phyloP scores from a whole-genome alignment of 306 rosid species.

The Prunus salicina region DNA sequence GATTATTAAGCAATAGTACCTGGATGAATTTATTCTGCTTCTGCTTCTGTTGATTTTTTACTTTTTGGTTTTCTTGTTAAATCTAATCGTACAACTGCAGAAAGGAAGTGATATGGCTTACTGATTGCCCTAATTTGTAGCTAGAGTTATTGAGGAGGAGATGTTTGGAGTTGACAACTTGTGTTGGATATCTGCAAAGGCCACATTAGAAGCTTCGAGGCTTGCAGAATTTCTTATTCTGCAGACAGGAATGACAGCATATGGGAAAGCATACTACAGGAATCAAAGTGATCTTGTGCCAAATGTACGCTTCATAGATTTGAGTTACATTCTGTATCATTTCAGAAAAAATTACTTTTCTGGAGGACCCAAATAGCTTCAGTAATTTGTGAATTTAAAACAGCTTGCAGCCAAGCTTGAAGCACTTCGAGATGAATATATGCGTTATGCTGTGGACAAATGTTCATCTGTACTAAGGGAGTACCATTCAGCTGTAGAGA shows the following conservation, averaged over 20 bases:
- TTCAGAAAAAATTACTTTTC: background rate
- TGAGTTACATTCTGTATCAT: constrained; percentile 10
- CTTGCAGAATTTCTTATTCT: constrained; percentile 79
- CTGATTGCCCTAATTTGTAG: constrained; percentile 37
- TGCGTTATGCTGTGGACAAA: constrained; percentile 84
- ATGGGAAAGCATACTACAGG: constrained; percentile 91
- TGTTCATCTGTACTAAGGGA: constrained; percentile 71
- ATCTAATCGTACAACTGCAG: background rate
- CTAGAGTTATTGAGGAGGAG: constrained; percentile 94
- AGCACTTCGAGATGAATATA: constrained; percentile 89
- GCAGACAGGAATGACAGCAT: constrained; percentile 98
- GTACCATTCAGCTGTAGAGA: constrained; percentile 77
- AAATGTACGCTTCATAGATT: constrained; percentile 55
- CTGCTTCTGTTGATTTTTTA: constrained; percentile 12
- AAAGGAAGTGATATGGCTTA: constrained; percentile 6
- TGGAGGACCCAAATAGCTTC: background rate
- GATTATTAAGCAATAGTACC: background rate
- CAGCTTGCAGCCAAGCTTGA: constrained; percentile 94
- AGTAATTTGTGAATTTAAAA: constrained; percentile 19
- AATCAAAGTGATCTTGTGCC: constrained; percentile 81
- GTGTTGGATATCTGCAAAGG: constrained; percentile 95
- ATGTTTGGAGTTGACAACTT: constrained; percentile 92
- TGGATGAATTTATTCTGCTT: background rate
- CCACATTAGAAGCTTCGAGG: constrained; percentile 81
- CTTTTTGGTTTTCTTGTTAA: constrained; percentile 17